Base-by-base conservation (phyloP, 1,284 basidiomycete species). In the Leucoagaricus sp. region DNA sequence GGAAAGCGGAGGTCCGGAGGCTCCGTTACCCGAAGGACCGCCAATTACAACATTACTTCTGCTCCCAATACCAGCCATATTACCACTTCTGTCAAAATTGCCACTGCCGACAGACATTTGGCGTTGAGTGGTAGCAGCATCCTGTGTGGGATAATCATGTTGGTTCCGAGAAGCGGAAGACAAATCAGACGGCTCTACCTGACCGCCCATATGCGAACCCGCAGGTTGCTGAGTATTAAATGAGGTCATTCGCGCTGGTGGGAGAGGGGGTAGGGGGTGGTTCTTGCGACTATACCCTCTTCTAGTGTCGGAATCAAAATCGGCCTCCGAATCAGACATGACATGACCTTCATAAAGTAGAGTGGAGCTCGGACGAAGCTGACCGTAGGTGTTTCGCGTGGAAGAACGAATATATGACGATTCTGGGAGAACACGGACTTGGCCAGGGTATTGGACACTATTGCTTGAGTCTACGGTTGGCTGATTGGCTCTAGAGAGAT, bases 221-320 rank as follows among this genome's bases (percentile, higher is more conserved):
- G 28, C 4, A n/a, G 49, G 10, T 29, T n/a, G 26, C 28, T 19
- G 42, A 5, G 25, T n/a, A 13, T 13, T 33, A 31, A n/a, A 38
- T 3, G 38, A 29, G 33, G 23, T 41, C 12, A 19, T 34, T 17
- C 26, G 12, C 17, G 21, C 19, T 15, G 51, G n/a, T n/a, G n/a
- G 51, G 26, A 53, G 51, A 3, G 51, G 51, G 2, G 51, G 51
- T 23, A 53, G 29, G 9, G 51, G 51, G 9, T 34, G 41, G 19
- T 53, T 2, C 29, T 10, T 23, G 23, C 42, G 31, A 15, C 31
- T 13, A 23, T 13, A 49, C 23, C 13, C 12, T 23, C 21, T 38
- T 13, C 19, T 13, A 8, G 19, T 19, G 8, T 4, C n/a, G n/a
- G 29, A n/a, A 8, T 49, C 33, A 1, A n/a, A 15, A 25, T 36